Evolutionary conservation across 805 yeast genomes (phyloP), one percentile per base, ranked within the genome.

Genomic region (Nematodospora valgi): DNA sequence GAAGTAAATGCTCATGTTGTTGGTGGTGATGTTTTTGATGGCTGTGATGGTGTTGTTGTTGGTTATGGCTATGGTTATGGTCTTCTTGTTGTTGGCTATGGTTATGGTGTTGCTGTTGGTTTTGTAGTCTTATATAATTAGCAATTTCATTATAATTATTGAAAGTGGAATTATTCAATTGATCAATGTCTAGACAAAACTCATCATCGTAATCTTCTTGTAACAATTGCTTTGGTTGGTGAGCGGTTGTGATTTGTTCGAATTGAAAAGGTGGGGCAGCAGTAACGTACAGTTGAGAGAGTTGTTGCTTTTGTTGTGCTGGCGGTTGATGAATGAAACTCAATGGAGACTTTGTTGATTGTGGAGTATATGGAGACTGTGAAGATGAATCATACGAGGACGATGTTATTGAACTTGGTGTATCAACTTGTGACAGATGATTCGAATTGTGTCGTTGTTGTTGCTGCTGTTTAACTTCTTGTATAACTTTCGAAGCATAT

Each of bases 101-200:
- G 10, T 34, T 27, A 10, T 18, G 24, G 29, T 23, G 18, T 27
- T 34, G 32, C 11, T 18, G 17, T 27, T 28, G 37, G 23, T 27
- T 32, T 22, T 23, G 37, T 16, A 37, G 38, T 17, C 27, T 30
- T 4, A 35, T 31, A 22, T 17, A 30, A 23, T 38, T 14, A 15
- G 23, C 17, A 23, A 31, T 26, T 23, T 35, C 35, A 22, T 30
- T 31, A 15, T 25, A 31, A 20, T 35, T 32, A 28, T 30, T 30
- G 21, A 35, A 35, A 4, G 39, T 27, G 6, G 37, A 19, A 16
- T 30, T 28, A 27, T 56, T 55, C 54, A 65, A 56, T 46, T 67
- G 72, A 37, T 66, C 72, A 10, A 59, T 49, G 43, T 66, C 72
- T 36, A 66, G 58, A 46, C 73, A 66, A 41, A 46, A 66, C 23